phyloP scores from a whole-genome alignment of 768 basidiomycete genomes.

The Pleurotus tuoliensis region DNA sequence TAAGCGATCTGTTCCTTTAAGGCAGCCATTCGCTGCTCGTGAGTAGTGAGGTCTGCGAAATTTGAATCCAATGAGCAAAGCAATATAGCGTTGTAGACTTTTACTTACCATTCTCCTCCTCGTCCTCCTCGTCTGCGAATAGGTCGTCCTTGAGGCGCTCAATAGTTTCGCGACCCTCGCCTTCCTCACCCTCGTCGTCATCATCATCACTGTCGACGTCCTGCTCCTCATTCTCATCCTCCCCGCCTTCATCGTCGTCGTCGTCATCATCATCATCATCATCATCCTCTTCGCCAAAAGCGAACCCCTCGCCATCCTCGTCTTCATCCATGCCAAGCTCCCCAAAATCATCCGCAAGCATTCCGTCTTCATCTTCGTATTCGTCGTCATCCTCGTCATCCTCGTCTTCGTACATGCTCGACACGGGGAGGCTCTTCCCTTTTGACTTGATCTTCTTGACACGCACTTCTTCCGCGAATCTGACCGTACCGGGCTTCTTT shows the following conservation, averaged over 20 bases:
- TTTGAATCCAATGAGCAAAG: conserved; percentile 5
- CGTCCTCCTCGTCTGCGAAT: conserved; percentile 35
- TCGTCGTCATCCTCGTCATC: conserved; percentile 38
- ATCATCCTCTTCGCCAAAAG: conserved; percentile 20
- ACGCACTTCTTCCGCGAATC: conserved; percentile 77
- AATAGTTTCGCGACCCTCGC: conserved; percentile 38
- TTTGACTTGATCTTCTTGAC: conserved; percentile 78
- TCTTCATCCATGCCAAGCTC: conserved; percentile 34
- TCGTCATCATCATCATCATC: conserved; percentile 25
- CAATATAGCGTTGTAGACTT: conserved; percentile 9
- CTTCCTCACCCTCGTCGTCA: conserved; percentile 27
- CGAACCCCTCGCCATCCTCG: conserved; percentile 22
- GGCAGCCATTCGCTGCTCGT: conserved; percentile 74
- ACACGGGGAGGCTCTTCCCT: conserved; percentile 60
- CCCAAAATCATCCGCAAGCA: conserved; percentile 20
- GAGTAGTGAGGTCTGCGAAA: conserved; percentile 58
- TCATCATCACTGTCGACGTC: conserved; percentile 24
- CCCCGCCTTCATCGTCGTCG: conserved; percentile 38
- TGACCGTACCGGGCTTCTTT: conserved; percentile 46
- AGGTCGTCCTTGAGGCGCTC: conserved; percentile 59
- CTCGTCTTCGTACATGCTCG: conserved; percentile 27
- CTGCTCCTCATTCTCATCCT: conserved; percentile 46
- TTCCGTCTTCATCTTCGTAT: conserved; percentile 25
- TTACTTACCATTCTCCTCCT: conserved; percentile 18
- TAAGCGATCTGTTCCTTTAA: conserved; percentile 75